phyloP scores from a whole-genome alignment of 2,329 filamentous ascomycete species.

The Aspergillus persii region DNA sequence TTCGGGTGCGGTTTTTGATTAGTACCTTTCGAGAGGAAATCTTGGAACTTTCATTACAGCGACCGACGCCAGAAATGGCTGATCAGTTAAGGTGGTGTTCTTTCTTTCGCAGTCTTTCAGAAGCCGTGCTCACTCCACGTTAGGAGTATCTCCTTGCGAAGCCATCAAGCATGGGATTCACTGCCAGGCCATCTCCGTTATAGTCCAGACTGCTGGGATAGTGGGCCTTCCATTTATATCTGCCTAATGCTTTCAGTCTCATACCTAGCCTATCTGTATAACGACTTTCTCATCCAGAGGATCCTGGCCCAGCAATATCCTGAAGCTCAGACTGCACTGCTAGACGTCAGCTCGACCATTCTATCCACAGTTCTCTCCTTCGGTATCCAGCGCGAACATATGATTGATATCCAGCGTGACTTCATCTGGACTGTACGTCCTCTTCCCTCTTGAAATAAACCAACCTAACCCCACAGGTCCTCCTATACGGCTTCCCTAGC shows the following conservation, averaged over 20 bases:
- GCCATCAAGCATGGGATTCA: conserved; percentile 19
- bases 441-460: not conserved
- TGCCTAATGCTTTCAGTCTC: conserved; percentile 33
- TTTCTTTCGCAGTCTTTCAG: not conserved
- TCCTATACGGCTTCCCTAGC: conserved; percentile 27
- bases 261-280: conserved; percentile 27
- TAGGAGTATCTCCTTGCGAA: conserved; percentile 24
- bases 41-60: conserved; percentile 23
- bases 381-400: conserved; percentile 21
- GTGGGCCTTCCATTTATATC: conserved; percentile 20
- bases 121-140: not conserved
- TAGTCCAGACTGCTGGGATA: conserved; percentile 16
- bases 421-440: conserved; percentile 21
- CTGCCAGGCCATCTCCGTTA: conserved; percentile 24
- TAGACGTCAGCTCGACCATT: conserved; percentile 24
- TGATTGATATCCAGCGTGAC: conserved; percentile 23
- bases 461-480: conserved; percentile 10
- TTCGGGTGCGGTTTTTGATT: conserved; percentile 24
- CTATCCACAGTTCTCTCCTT: conserved; percentile 23
- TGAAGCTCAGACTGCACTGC: conserved; percentile 13
- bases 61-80: conserved; percentile 13
- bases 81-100: conserved; percentile 18
- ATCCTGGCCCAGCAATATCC: conserved; percentile 26
- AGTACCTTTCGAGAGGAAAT: conserved; percentile 27
- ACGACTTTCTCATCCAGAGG: conserved; percentile 27